phyloP scores from a whole-genome alignment of 306 rosid species.

The Sicyos baderoa region DNA sequence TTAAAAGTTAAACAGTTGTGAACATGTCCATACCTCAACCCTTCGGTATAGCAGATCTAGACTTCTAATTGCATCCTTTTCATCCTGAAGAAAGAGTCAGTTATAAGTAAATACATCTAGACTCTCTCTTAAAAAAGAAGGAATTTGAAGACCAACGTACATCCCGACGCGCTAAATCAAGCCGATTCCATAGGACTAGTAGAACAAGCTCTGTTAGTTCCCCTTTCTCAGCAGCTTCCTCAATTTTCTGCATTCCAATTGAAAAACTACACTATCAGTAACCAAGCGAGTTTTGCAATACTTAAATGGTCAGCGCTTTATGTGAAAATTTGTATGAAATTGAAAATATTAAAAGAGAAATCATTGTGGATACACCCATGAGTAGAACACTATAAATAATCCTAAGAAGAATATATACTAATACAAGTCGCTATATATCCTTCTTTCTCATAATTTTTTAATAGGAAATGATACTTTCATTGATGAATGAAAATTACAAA shows the following conservation, averaged over 20 bases:
- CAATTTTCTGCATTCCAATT: conserved; percentile 60
- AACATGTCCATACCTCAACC: conserved; percentile 56
- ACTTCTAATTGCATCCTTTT: conserved; percentile 85
- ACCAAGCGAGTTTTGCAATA: conserved; percentile 10
- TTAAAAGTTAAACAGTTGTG: background rate
- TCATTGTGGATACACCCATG: background rate
- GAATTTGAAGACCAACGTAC: conserved; percentile 43
- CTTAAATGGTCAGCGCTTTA: background rate
- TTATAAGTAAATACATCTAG: background rate
- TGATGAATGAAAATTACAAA: no score
- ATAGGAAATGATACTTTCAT: no score
- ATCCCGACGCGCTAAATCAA: conserved; percentile 91
- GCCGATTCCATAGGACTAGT: conserved; percentile 93
- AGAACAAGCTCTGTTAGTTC: conserved; percentile 89
- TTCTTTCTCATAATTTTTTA: background rate
- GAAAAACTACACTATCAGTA: background rate
- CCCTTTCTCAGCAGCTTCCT: conserved; percentile 89
- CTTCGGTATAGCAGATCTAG: conserved; percentile 84
- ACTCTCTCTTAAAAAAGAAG: background rate
- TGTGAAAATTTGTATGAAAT: background rate
- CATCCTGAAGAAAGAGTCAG: conserved; percentile 48
- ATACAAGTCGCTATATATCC: background rate
- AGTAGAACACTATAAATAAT: conserved; percentile 2
- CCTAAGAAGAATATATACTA: background rate
- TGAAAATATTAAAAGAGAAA: background rate